Conservation (phyloP, 805 yeast genomes). For the Soucietia sequanensis region DNA sequence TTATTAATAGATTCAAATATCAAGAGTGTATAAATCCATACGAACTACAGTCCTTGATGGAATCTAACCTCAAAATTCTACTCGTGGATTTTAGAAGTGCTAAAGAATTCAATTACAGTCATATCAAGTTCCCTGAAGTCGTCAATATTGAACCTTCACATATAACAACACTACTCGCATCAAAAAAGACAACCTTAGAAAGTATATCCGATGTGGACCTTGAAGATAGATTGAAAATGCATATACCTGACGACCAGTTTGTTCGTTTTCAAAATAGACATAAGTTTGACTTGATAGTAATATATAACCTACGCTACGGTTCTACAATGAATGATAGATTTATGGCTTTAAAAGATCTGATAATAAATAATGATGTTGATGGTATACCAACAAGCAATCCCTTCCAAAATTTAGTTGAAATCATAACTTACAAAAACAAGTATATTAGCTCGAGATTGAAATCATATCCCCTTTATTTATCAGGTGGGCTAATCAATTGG, state of each 20-base stretch:
- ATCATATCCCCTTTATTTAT: conserved; percentile 29
- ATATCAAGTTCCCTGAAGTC: conserved; percentile 56
- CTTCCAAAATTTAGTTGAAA: conserved; percentile 42
- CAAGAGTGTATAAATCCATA: conserved; percentile 18
- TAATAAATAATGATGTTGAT: conserved; percentile 32
- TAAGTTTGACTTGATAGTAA: conserved; percentile 59
- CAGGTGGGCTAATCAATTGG: conserved; percentile 41
- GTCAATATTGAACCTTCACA: conserved; percentile 71
- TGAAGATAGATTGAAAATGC: conserved; percentile 56
- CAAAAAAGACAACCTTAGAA: conserved; percentile 29
- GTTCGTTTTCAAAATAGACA: conserved; percentile 51
- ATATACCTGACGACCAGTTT: conserved; percentile 57
- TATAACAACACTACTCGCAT: conserved; percentile 13
- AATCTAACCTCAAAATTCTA: conserved; percentile 33
- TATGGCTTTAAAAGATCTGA: conserved; percentile 32
- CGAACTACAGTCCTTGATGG: conserved; percentile 10
- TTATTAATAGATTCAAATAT: conserved; percentile 11
- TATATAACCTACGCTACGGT: conserved; percentile 55
- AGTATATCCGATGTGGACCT: conserved; percentile 60
- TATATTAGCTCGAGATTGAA: conserved; percentile 33
- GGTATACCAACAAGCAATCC: conserved; percentile 56
- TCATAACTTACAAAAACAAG: conserved; percentile 29
- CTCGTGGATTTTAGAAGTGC: conserved; percentile 71
- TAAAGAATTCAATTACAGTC: conserved; percentile 58
- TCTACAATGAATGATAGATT: conserved; percentile 27